Evolutionary conservation across 352 stramenopile genomes (phyloP), one percentile per base, ranked within the genome.

Genomic region (Aphanomyces cochlioides): DNA sequence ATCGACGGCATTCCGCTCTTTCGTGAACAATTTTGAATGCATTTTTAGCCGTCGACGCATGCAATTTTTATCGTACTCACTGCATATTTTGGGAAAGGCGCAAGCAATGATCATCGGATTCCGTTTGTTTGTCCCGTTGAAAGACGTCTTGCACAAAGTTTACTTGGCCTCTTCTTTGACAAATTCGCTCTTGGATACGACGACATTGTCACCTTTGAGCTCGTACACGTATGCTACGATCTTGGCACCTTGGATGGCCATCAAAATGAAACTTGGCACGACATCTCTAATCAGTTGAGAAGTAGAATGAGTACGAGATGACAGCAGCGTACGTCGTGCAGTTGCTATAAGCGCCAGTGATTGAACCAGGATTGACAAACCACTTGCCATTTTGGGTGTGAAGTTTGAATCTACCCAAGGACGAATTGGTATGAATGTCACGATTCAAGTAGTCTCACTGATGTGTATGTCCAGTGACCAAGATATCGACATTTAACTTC

Each of bases 161-260:
- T 28, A 28, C 28, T 28, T 28, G 28, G 28, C 28, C 1, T 12
- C n/a, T 28, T 91, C 80, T 72, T 95, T 95, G 7, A 78, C 81
- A 61, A 92, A 93, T 74, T 95, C 87, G 77, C 82, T 95, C 73
- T 94, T 96, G 75, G 86, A 95, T 12, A 64, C 47, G n/a, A 96
- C 88, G 15, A 88, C 84, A 36, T 93, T 86, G 65, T 89, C 87
- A 13, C 72, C 79, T 56, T 90, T 89, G 64, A 97, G 82, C 74
- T 98, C 90, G 77, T 99, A 99, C 1, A 99, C 85, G 77, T 99
- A 99, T 47, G 92, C 96, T 3, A 99, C 95, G 43, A 98, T 89
- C 75, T 99, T 99, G 45, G 71, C 73, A 1, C 93, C 96, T 74
- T 99, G 96, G 57, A 99, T 87, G n/a, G 96, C 97, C 77, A 99